phyloP scores from a whole-genome alignment of 2,329 filamentous ascomycete species.

The Aureobasidium subglaciale region DNA sequence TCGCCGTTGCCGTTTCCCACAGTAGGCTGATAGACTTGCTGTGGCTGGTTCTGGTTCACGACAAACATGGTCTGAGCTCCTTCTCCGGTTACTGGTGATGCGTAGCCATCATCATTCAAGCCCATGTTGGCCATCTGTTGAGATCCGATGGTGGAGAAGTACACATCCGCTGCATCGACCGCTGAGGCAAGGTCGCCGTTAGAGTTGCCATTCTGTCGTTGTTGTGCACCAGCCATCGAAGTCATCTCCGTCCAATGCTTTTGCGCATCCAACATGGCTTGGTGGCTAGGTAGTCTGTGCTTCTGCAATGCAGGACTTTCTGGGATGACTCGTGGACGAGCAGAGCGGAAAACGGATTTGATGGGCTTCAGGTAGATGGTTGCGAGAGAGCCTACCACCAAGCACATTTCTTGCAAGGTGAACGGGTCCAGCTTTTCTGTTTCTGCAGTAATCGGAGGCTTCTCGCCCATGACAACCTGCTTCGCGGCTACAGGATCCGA shows the following conservation, averaged over 20 bases:
- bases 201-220: slow-evolving; percentile 22
- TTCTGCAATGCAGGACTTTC: slow-evolving; percentile 83
- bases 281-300: slow-evolving; percentile 53
- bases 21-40: slow-evolving; percentile 70
- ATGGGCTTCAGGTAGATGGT: slow-evolving; percentile 98
- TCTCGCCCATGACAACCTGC: slow-evolving; percentile 91
- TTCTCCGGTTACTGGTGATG: slow-evolving; percentile 20
- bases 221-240: slow-evolving; percentile 5
- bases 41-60: slow-evolving; percentile 73
- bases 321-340: slow-evolving; percentile 68
- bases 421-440: slow-evolving; percentile 85
- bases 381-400: slow-evolving; percentile 90
- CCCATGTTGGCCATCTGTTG: slow-evolving; percentile 68
- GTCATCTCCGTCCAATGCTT: slow-evolving; percentile 12
- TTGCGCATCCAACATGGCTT: slow-evolving; percentile 36
- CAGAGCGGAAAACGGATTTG: slow-evolving; percentile 89
- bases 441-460: slow-evolving; percentile 92
- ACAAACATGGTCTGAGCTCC: slow-evolving; percentile 51
- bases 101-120: slow-evolving; percentile 46
- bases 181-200: slow-evolving; percentile 57
- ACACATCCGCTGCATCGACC: slow-evolving; percentile 78
- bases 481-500: slow-evolving; percentile 84
- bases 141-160: slow-evolving; percentile 72
- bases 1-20: slow-evolving; percentile 38
- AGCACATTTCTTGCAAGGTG: slow-evolving; percentile 93